These are phyloP conservation scores for Pelargonium fulgidum DNA, from an alignment of 441 rosid genomes.

Conservation along the genomic window DNA sequence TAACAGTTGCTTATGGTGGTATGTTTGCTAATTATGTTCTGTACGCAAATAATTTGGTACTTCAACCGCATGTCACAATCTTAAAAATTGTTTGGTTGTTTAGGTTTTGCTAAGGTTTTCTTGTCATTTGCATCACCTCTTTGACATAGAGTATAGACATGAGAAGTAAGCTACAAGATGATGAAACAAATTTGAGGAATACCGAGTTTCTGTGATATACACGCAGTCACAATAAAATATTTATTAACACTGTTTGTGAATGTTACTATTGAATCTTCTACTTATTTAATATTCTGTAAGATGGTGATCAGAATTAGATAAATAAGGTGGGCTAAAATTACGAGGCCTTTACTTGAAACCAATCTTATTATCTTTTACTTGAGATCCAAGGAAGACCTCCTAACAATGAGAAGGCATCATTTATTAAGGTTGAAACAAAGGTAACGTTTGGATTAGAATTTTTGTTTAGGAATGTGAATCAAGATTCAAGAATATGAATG, in stretches of 20 bases:
- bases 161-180: neutral
- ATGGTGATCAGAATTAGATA: neutral
- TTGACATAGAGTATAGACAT: neutral
- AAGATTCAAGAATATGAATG: no score
- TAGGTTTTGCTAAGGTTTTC: neutral
- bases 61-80: neutral
- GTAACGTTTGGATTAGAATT: no score
- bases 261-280: neutral
- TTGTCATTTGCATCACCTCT: neutral
- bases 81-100: neutral
- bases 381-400: no score
- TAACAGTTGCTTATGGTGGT: conserved; percentile 88
- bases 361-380: no score
- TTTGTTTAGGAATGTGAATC: no score
- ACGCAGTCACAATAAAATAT: neutral
- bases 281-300: neutral
- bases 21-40: conserved; percentile 21
- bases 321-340: neutral
- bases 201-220: neutral
- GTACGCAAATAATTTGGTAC: no score
- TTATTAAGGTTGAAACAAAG: no score
- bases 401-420: no score
- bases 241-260: neutral
- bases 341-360: neutral
- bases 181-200: neutral